Base-by-base conservation (phyloP, 345 rosid genomes). In the Psidium guajava region DNA sequence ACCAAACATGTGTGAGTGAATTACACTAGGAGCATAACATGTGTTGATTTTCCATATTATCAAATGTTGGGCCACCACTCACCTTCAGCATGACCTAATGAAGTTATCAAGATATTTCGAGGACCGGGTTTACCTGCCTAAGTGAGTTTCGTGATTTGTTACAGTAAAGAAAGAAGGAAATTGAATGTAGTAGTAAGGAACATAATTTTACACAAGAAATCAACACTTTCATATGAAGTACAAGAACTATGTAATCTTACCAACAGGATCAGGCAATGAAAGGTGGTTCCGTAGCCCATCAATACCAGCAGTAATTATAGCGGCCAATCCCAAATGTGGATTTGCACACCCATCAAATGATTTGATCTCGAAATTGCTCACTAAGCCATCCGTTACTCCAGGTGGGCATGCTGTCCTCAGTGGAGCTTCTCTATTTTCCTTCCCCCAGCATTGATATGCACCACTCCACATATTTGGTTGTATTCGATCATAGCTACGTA, bases 381-480 rank as follows among this genome's bases (percentile, higher is more conserved):
- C 96, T 21, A 93, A 49, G 51, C 97, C 99, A 85, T 94, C 90
- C 11, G 59, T 58, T 75, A 92, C 85, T 64, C 98, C 99, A 5
- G 99, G 99, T 57, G 99, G 99, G 82, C 98, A 95, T 40, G 99
- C 94, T 21, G 98, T 92, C 87, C 98, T 89, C 89, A 96, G 28
- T 2, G 99, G 94, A 27, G 95, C 96, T 87, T 96, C 99, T 36
- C 98, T 92, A 89, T 96, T 97, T 89, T 97, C 98, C 81, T 92
- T 94, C n/a, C 99, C 99, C 99, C 99, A 97, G 89, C 99, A 95
- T n/a, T 91, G 94, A 86, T 91, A 97, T 84, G 99, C 99, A 85
- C 98, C 99, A 83, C 95, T 96, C 98, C 98, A 97, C 80, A 93
- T 94, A 85, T 96, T 93, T 21, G 99, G 99, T 86, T 95, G 96